Evolutionary conservation across 495 filamentous ascomycete species (phyloP).

Genomic region (Xylaria scruposa): DNA sequence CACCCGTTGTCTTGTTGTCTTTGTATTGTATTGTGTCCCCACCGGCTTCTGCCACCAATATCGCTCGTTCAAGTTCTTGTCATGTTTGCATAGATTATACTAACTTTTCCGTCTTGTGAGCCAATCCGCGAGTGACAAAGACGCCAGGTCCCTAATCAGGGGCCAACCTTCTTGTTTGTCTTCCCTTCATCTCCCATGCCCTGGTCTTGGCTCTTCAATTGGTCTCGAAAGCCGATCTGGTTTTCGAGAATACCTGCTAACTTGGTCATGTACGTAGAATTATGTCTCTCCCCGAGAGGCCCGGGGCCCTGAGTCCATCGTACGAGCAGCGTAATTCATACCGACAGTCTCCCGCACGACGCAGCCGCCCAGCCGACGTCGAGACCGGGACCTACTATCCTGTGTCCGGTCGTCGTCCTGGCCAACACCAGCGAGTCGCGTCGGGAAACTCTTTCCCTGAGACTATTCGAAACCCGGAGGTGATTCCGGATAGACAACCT

Average conservation of each 20-base stretch:
- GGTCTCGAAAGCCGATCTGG: background rate
- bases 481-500: conserved; percentile 52
- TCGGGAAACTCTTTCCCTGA: conserved; percentile 58
- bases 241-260: conserved; percentile 10
- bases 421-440: conserved; percentile 55
- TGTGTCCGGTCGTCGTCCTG: conserved; percentile 39
- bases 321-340: conserved; percentile 66
- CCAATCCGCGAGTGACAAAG: background rate
- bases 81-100: background rate
- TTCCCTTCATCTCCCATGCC: conserved; percentile 20
- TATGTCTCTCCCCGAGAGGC: conserved; percentile 75
- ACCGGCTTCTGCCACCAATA: background rate
- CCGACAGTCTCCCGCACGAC: conserved; percentile 71
- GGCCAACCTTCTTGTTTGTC: conserved; percentile 28
- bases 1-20: conserved; percentile 7
- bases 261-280: conserved; percentile 29
- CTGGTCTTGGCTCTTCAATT: background rate
- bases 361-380: conserved; percentile 66
- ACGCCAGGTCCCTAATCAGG: conserved; percentile 14
- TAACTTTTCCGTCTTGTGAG: background rate
- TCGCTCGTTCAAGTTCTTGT: conserved; percentile 3
- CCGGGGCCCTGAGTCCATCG: conserved; percentile 63
- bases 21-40: background rate
- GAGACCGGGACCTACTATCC: conserved; percentile 64
- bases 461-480: conserved; percentile 56